Base-by-base conservation (phyloP, 306 rosid genomes). In the Oemleria cerasiformis region DNA sequence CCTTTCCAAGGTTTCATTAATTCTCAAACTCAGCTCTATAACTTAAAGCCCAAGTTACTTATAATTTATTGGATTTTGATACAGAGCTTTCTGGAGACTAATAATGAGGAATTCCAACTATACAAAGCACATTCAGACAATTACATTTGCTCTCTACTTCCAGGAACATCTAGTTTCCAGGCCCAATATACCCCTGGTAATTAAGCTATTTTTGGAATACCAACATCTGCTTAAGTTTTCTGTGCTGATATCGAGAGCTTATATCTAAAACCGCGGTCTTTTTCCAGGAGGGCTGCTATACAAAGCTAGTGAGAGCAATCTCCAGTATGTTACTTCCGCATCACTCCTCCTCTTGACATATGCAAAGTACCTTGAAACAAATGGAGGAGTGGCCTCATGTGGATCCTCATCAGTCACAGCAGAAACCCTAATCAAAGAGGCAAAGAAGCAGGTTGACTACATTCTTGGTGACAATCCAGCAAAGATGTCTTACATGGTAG, bases 121-220 rank as follows among this genome's bases (percentile, higher is more conserved):
- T 93, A 88, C 61, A 93, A 93, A 78, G 77, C 87, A 68, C 97
- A 90, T 68, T 84, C 97, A 38, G 96, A 93, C 80, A 87, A 77
- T 60, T 93, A 87, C 72, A 81, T 93, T 25, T 93, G 97, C 71
- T 88, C 98, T 9, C 79, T 93, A 47, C 60, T 93, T 54, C 73
- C 92, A 1, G 97, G 92, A 71, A 68, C 82, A 17, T 86, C 93
- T 15, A 83, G 77, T 67, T 84, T 74, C 42, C 96, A 88, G 78
- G 90, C 90, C 45, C 92, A 88, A 62, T 90, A 87, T 13, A 90
- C 98, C 47, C 87, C 96, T 43, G 98, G 98, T 92, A 56, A 68
- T 69, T 53, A 23, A 68, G 12, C 15, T 9, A 3, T 51, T 47
- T 47, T 17, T 47, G 1, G 13, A 47, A 30, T 30, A 30, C 36